Evolutionary conservation across 2,329 filamentous ascomycete genomes (phyloP).

Genomic region (Botrytis porri): DNA sequence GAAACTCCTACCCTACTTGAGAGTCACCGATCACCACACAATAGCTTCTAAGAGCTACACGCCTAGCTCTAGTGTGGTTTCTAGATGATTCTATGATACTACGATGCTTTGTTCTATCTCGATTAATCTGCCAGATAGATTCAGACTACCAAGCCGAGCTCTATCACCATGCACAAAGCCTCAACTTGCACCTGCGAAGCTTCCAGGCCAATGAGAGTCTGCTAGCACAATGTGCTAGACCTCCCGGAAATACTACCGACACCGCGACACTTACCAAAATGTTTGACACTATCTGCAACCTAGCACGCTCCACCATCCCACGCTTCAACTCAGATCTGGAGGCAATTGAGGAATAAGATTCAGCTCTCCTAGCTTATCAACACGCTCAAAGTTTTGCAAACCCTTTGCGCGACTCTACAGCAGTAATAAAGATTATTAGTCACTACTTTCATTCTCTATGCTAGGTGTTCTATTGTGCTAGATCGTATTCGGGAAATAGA

Average conservation of each 20-base stretch:
- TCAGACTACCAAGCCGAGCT: too few relatives aligned
- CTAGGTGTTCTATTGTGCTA: neutral
- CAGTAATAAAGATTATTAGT: neutral
- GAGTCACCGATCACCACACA: rapidly evolving
- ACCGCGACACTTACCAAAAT: neutral
- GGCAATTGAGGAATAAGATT: neutral
- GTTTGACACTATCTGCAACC: neutral
- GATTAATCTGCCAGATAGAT: rapidly evolving
- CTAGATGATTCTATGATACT: neutral
- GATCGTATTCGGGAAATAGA: too few relatives aligned
- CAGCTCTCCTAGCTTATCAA: neutral
- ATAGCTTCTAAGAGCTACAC: neutral
- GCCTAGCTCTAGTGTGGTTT: neutral
- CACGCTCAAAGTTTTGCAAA: neutral
- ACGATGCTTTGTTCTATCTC: neutral
- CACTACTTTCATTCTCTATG: rapidly evolving
- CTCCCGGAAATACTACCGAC: neutral
- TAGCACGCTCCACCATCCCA: rapidly evolving
- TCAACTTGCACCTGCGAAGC: neutral
- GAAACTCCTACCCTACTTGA: rapidly evolving
- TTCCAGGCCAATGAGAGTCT: neutral
- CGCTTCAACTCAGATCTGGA: neutral
- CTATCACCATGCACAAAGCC: rapidly evolving
- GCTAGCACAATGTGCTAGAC: neutral
- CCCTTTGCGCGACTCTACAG: neutral